Conservation (phyloP, 257 asterid species). For the Solanum tarapatanum region DNA sequence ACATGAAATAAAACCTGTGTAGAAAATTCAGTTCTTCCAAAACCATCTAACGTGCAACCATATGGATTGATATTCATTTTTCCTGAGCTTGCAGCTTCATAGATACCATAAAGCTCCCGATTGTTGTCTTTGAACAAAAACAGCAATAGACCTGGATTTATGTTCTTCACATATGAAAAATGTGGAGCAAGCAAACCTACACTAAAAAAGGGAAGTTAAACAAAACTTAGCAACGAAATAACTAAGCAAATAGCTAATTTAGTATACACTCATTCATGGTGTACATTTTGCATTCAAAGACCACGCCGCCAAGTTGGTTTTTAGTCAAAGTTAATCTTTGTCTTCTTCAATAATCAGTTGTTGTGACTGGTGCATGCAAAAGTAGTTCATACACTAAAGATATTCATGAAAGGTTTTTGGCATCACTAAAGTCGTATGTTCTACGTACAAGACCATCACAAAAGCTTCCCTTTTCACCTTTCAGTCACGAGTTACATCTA, state of each 20-base stretch:
- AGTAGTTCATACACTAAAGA: background rate
- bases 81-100: conserved; percentile 77
- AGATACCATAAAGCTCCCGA: conserved; percentile 57
- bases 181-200: conserved; percentile 65
- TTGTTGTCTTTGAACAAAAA: conserved; percentile 65
- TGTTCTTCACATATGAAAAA: conserved; percentile 48
- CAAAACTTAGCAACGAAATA: background rate
- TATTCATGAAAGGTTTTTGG: background rate
- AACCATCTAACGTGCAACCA: conserved; percentile 77
- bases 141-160: conserved; percentile 61
- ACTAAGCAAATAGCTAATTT: conserved; percentile 21
- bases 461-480: background rate
- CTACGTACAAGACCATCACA: background rate
- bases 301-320: conserved; percentile 18
- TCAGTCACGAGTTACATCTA: background rate
- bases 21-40: conserved; percentile 51
- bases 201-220: background rate
- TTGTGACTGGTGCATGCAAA: background rate
- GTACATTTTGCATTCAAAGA: conserved; percentile 27
- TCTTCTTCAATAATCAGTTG: background rate
- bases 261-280: conserved; percentile 21
- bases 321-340: background rate
- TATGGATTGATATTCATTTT: conserved; percentile 56
- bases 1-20: conserved; percentile 54
- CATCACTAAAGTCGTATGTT: background rate